Conservation (phyloP, 345 rosid species). For the Eucalyptus regnans region DNA sequence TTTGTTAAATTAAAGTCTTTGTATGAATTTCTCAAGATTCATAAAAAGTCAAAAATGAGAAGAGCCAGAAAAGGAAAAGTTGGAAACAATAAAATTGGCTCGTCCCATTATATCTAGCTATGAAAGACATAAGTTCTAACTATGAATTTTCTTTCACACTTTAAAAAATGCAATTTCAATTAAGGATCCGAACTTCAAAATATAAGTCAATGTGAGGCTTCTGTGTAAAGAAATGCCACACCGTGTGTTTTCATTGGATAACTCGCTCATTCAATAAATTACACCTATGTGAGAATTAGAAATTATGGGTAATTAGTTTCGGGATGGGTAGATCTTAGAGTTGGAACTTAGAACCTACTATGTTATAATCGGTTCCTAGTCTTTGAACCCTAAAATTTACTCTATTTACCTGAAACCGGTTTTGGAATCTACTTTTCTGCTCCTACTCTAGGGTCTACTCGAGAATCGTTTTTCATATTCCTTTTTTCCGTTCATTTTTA, state of each 20-base stretch:
- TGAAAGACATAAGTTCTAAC: fast-evolving
- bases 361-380: too few relatives aligned
- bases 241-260: background rate
- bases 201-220: background rate
- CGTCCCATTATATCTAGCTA: background rate
- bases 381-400: too few relatives aligned
- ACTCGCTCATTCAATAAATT: background rate
- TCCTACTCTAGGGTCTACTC: fast-evolving
- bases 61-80: background rate
- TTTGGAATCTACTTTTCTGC: too few relatives aligned
- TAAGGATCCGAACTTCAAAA: background rate
- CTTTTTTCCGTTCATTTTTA: too few relatives aligned
- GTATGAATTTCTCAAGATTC: background rate
- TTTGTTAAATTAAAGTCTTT: background rate
- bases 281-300: background rate
- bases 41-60: background rate
- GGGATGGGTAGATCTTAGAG: fast-evolving
- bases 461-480: too few relatives aligned
- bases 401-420: fast-evolving
- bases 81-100: background rate
- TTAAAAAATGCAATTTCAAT: background rate
- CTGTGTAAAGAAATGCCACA: fast-evolving
- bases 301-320: too few relatives aligned
- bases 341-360: fast-evolving
- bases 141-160: background rate